Evolutionary conservation across 1,284 basidiomycete genomes (phyloP), one percentile per base, ranked within the genome.

Genomic region (Heterobasidion irregulare): DNA sequence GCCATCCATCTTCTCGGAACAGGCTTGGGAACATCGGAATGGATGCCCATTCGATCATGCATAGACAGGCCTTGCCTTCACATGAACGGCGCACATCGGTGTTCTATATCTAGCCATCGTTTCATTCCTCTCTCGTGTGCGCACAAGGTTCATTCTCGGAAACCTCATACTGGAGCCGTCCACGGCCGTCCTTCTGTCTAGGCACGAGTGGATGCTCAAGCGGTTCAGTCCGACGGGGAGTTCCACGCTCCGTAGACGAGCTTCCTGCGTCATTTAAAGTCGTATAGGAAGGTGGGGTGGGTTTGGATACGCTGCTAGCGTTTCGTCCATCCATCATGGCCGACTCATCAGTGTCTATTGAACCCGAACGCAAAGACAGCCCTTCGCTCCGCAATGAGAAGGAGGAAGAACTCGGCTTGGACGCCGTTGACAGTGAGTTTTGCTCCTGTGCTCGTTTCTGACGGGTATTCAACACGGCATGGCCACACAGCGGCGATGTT

Each of bases 181-280:
- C 38, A 41, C n/a, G 12, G 38, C 5, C n/a, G 38, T n/a, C 38
- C 12, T 41, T 41, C 38, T 41, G 38, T 12, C n/a, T 41, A n/a
- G 38, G 38, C 10, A 41, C 38, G 38, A 8, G 4, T 26, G 26
- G 26, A 26, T n/a, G 38, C 38, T 41, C 2, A 41, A 26, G 26
- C 26, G 38, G 12, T 41, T 10, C n/a, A 41, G 10, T 41, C 38
- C 38, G 10, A 41, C 38, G 38, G n/a, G 6, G n/a, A 12, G n/a
- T n/a, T 41, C 38, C 38, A 41, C 38, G 6, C 38, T 41, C 38
- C 10, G 38, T 7, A n/a, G 38, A 41, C n/a, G 26, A 26, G 26
- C n/a, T 41, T n/a, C 38, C 38, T 41, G 12, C 38, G 38, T 38
- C 49, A 55, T 51, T 51, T 55, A 50, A 55, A 12, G 32, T 49